Base-by-base conservation (phyloP, 768 basidiomycete species). In the Naganishia kalamii region DNA sequence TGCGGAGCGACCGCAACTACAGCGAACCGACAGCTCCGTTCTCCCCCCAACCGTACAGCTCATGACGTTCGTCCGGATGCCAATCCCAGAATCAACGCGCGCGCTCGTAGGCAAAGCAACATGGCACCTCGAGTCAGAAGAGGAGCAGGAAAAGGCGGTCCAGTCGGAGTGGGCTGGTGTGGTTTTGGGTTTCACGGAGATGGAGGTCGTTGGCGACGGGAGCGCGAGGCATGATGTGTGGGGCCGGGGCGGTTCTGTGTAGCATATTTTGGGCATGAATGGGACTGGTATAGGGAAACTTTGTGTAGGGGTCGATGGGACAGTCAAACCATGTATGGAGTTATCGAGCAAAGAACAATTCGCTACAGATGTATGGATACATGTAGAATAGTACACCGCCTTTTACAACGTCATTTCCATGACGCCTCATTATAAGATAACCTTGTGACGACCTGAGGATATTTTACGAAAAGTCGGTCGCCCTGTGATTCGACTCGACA, bases 151-250 rank as follows among this genome's bases (percentile, higher is more conserved):
- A 25, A 52, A 29, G 44, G 66, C 66, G 5, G 61, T 67, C 19
- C 66, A 67, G 30, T 11, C 62, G 29, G 66, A 67, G 49, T 67
- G 66, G 66, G 52, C 50, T 30, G 66, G 66, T 12, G 61, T 61
- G 21, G 66, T 62, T 43, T 48, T 67, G 61, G 66, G 66, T 10
- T 17, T 67, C 2, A 51, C 44, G 23, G 63, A 64, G 41, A 25
- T 64, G 51, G 46, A 47, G 25, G 63, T 64, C 19, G 54, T 57
- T 8, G 54, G 35, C 19, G 54, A 41, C 13, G 21, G 21, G 19
- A 6, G 19, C 37, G 21, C 37, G 30, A 23, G 12, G 37, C 21
- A 37, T 57, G 54, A 40, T 57, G 21, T 57, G 17, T 49, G 48
- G 48, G 48, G 48, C 19, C 35, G 11, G 19, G 33, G n/a, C 40